Base-by-base conservation (phyloP, 768 basidiomycete genomes). In the Phaeotremella fagi region DNA sequence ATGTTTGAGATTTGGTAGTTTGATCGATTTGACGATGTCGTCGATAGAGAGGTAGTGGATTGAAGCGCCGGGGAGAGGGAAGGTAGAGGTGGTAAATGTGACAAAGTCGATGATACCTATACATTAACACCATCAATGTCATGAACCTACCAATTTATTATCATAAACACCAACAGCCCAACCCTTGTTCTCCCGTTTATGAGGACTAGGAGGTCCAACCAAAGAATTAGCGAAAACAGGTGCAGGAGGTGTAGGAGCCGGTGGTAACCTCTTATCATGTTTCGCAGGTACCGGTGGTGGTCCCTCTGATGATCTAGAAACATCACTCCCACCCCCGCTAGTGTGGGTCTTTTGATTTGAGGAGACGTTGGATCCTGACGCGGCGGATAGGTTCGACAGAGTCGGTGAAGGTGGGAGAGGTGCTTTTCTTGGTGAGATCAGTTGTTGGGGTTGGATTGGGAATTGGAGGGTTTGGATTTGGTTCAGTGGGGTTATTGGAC, bases 91-190 rank as follows among this genome's bases (percentile, higher is more conserved):
- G 66, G 63, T 11, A 64, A 54, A 28, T 70, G 67, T 3, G 68
- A 70, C 14, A 70, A 50, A 3, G 68, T 70, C 1, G 66, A 68
- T 1, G 68, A 61, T 1, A 70, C 66, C 68, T 70, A 55, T 20
- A 31, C 15, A 38, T 45, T n/a, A 18, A 41, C 44, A 28, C 16
- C 20, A 4, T 15, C 42, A 46, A 22, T 31, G 25, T 43, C 4
- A 33, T 4, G 11, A 45, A 61, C 72, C 54, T 29, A 71, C 72
- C 25, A 74, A 55, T 52, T 68, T 68, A 49, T 71, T 71, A 50
- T 74, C 72, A 48, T 74, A 74, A 14, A 58, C 60, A 23, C 67
- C 63, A 33, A 59, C 44, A 7, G 61, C 51, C 48, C 54, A 54
- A 29, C 47, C 23, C 23, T 48, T 20, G 48, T 26, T 45, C 3